Evolutionary conservation across 2,329 filamentous ascomycete species (phyloP).

Genomic region (Talaromyces sp.): DNA sequence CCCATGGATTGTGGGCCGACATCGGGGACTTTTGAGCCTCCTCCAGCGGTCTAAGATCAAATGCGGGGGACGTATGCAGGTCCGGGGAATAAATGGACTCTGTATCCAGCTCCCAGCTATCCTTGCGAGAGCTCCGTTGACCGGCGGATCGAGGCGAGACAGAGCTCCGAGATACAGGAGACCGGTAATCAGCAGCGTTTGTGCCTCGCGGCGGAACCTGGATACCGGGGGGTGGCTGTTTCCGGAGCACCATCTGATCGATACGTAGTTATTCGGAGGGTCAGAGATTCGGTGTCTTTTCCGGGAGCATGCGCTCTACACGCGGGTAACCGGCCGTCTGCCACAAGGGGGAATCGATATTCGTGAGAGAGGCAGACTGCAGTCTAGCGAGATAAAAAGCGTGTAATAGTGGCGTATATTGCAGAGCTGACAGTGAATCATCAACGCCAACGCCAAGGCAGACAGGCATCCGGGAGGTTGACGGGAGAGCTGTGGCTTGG

Average conservation of each 20-base stretch:
- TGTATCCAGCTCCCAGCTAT: constrained; percentile 23
- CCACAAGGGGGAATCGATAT: background rate
- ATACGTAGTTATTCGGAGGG: background rate
- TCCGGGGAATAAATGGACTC: constrained; percentile 31
- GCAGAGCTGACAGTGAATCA: background rate
- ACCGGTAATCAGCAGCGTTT: constrained; percentile 24
- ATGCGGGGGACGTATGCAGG: constrained; percentile 31
- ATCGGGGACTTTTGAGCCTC: constrained; percentile 31
- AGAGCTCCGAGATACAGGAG: constrained; percentile 26
- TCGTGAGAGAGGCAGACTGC: background rate
- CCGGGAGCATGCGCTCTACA: background rate
- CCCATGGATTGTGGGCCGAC: constrained; percentile 26
- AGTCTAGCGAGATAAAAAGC: background rate
- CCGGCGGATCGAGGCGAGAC: constrained; percentile 20
- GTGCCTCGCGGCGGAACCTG: constrained; percentile 26
- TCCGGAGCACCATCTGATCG: constrained; percentile 31
- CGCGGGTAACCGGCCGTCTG: background rate
- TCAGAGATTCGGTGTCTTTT: background rate
- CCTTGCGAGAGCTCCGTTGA: constrained; percentile 15
- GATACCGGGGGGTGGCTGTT: constrained; percentile 31
- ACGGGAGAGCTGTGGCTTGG: background rate
- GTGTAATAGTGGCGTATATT: background rate
- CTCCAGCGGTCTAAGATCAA: constrained; percentile 32
- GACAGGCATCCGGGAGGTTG: background rate
- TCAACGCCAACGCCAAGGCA: background rate